Evolutionary conservation across 2,329 filamentous ascomycete species (phyloP).

Genomic region (Colletotrichum sublineola): DNA sequence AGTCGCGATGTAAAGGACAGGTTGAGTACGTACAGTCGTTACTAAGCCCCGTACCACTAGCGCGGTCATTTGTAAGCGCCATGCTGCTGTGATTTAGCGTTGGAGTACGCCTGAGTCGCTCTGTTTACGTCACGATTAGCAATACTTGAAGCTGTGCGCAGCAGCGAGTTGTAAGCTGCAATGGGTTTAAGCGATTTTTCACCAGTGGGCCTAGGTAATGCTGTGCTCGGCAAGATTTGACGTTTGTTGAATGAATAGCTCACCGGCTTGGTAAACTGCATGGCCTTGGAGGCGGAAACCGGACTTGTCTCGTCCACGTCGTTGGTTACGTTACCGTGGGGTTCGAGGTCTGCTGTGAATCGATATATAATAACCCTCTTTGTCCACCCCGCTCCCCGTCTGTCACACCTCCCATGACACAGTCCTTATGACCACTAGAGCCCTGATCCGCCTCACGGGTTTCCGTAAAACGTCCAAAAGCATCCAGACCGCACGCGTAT

Average conservation of each 20-base stretch:
- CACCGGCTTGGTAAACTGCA: neutral
- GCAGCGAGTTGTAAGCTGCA: neutral
- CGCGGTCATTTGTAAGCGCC: slow-evolving; percentile 38
- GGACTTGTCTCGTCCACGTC: neutral
- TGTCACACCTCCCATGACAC: neutral
- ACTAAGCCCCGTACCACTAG: slow-evolving; percentile 18
- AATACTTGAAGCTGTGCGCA: slow-evolving; percentile 44
- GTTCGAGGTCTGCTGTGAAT: neutral
- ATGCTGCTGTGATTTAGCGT: slow-evolving; percentile 2
- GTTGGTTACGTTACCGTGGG: neutral
- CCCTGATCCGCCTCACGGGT: slow-evolving; percentile 15
- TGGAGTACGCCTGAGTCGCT: neutral
- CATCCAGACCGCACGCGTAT: neutral
- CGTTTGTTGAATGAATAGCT: neutral
- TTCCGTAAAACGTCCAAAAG: neutral
- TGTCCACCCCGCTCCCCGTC: slow-evolving; percentile 11
- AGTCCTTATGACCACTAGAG: slow-evolving; percentile 13
- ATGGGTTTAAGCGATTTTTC: neutral
- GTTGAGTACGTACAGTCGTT: slow-evolving; percentile 7
- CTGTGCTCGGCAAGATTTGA: neutral
- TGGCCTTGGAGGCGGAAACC: neutral
- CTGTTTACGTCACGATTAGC: slow-evolving; percentile 53
- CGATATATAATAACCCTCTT: slow-evolving; percentile 10
- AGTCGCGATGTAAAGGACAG: neutral
- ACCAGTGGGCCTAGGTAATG: neutral